Conservation (phyloP, 208 protist species). For the Trypanosoma caninum region DNA sequence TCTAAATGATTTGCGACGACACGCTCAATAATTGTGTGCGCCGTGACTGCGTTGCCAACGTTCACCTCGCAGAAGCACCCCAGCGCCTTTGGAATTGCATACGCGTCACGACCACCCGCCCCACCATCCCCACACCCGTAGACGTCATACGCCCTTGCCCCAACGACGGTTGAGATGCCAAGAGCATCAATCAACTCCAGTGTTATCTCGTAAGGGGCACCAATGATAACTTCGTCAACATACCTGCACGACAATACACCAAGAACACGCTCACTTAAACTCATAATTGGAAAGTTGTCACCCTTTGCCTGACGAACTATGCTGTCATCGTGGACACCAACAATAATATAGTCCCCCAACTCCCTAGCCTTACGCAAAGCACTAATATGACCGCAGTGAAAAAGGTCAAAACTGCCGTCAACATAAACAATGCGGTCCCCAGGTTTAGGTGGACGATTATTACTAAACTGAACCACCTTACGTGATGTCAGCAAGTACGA, state of each 20-base stretch:
- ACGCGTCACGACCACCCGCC: conserved; percentile 24
- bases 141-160: conserved; percentile 59
- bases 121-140: conserved; percentile 5
- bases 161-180: conserved; percentile 79
- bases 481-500: conserved; percentile 91
- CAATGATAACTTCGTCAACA: conserved; percentile 98
- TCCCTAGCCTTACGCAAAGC: conserved; percentile 92
- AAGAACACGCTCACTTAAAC: conserved; percentile 96
- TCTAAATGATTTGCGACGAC: conserved; percentile 68
- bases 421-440: conserved; percentile 96
- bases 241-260: conserved; percentile 95
- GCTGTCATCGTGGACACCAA: conserved; percentile 95
- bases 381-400: conserved; percentile 95
- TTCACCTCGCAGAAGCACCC: conserved; percentile 84
- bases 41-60: conserved; percentile 56
- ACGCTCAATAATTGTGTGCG: conserved; percentile 72
- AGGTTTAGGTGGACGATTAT: conserved; percentile 68
- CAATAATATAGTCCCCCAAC: conserved; percentile 95
- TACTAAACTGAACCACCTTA: conserved; percentile 96
- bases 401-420: conserved; percentile 97
- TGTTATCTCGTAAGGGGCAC: conserved; percentile 93
- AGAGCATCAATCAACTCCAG: conserved; percentile 92
- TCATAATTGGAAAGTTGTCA: conserved; percentile 97
- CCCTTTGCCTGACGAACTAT: conserved; percentile 91
- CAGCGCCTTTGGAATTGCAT: conserved; percentile 70